These are phyloP conservation scores for Heliamphora pulchella DNA, from an alignment of 179 eudicot species.

Conservation along the genomic window DNA sequence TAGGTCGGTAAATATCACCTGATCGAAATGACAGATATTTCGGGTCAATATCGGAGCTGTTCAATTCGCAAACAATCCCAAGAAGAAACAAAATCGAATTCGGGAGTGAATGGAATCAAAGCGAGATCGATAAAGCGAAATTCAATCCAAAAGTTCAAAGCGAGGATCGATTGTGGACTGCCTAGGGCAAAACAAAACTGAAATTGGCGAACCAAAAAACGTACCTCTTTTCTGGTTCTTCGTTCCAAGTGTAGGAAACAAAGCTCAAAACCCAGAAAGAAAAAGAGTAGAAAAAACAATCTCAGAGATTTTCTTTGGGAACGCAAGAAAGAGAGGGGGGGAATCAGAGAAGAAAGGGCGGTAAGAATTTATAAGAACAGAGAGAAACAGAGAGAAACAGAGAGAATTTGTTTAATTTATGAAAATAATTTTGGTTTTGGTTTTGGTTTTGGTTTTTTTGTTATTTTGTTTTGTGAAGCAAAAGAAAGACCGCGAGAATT, in stretches of 20 bases:
- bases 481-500: slow-evolving; percentile 9
- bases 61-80: not conserved
- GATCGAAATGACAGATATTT: slow-evolving; percentile 17
- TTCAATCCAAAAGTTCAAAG: not conserved
- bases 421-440: not conserved
- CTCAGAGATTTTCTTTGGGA: not conserved
- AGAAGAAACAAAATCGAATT: not conserved
- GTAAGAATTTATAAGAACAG: not conserved
- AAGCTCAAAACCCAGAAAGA: not conserved
- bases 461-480: slow-evolving; percentile 1
- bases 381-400: not conserved
- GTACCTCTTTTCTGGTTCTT: not conserved
- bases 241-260: not conserved
- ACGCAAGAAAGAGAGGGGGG: not conserved
- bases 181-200: not conserved
- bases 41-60: slow-evolving; percentile 3
- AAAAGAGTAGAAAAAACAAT: not conserved
- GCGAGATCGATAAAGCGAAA: not conserved
- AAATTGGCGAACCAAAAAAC: not conserved
- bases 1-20: slow-evolving; percentile 25
- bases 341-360: not conserved
- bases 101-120: not conserved
- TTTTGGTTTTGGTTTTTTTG: not conserved
- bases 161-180: not conserved
- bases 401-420: not conserved